Evolutionary conservation across 164 flowering plant species (phyloP).

Genomic region (Liriodendron chinense): DNA sequence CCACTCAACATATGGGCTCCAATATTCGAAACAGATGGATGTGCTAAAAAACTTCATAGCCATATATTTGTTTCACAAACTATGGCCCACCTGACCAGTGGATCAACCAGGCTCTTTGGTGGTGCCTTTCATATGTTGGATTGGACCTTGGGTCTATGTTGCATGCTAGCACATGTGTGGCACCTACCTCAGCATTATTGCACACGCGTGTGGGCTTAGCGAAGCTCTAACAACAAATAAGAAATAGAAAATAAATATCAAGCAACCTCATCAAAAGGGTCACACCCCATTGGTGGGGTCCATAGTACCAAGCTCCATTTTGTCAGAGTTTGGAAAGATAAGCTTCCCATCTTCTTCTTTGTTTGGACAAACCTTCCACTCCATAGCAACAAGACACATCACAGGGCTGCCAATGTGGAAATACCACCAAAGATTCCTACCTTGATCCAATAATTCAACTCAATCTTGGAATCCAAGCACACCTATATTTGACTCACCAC

Average conservation of each 20-base stretch:
- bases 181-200: too few species aligned
- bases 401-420: slow-evolving; percentile 9
- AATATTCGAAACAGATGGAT: too few species aligned
- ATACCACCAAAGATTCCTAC: slow-evolving; percentile 12
- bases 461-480: background rate
- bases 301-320: slow-evolving; percentile 19
- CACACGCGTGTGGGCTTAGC: too few species aligned
- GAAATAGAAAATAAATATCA: slow-evolving; percentile 18
- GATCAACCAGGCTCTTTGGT: too few species aligned
- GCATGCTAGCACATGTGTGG: too few species aligned
- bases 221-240: background rate
- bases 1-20: too few species aligned
- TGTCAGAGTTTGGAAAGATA: slow-evolving; percentile 32
- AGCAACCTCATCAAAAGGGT: slow-evolving; percentile 9
- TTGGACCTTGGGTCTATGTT: too few species aligned
- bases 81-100: too few species aligned
- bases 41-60: too few species aligned
- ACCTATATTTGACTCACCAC: background rate
- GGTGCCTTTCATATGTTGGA: too few species aligned
- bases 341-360: slow-evolving; percentile 15
- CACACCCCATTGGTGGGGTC: slow-evolving; percentile 22
- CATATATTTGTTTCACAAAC: too few species aligned
- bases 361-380: slow-evolving; percentile 16
- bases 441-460: slow-evolving; percentile 25
- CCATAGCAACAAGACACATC: slow-evolving; percentile 23